These are phyloP conservation scores for Perilla frutescens DNA, from an alignment of 257 asterid genomes.

Conservation along the genomic window DNA sequence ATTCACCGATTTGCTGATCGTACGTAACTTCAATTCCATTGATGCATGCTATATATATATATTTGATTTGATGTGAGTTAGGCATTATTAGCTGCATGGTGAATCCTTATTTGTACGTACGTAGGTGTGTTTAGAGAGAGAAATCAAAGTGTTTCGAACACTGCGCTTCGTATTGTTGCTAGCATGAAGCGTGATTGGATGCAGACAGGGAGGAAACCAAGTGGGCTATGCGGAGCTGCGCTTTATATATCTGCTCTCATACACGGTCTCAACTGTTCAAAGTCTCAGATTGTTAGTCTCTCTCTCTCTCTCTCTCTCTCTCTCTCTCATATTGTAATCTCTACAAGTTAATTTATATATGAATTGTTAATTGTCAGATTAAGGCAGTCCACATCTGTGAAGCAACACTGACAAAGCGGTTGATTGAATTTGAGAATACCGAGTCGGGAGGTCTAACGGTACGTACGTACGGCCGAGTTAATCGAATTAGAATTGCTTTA, in stretches of 20 bases:
- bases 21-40: slow-evolving; percentile 41
- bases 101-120: slow-evolving; percentile 32
- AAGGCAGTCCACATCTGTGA: slow-evolving; percentile 85
- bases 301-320: no score
- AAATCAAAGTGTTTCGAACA: slow-evolving; percentile 44
- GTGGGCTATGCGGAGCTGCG: slow-evolving; percentile 97
- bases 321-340: neutral
- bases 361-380: slow-evolving; percentile 50
- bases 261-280: slow-evolving; percentile 68
- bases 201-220: slow-evolving; percentile 99
- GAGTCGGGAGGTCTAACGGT: slow-evolving; percentile 89
- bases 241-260: slow-evolving; percentile 82
- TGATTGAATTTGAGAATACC: slow-evolving; percentile 90
- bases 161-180: slow-evolving; percentile 62
- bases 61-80: neutral
- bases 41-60: slow-evolving; percentile 11
- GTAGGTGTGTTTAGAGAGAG: slow-evolving; percentile 62
- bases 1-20: slow-evolving; percentile 82
- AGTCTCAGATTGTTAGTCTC: slow-evolving; percentile 74
- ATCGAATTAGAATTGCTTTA: slow-evolving; percentile 8
- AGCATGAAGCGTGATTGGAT: slow-evolving; percentile 98
- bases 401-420: slow-evolving; percentile 81
- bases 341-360: neutral
- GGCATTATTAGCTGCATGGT: no score
- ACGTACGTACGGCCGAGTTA: slow-evolving; percentile 46